Evolutionary conservation across 345 rosid species (phyloP).

Genomic region (Excoecaria agallocha): DNA sequence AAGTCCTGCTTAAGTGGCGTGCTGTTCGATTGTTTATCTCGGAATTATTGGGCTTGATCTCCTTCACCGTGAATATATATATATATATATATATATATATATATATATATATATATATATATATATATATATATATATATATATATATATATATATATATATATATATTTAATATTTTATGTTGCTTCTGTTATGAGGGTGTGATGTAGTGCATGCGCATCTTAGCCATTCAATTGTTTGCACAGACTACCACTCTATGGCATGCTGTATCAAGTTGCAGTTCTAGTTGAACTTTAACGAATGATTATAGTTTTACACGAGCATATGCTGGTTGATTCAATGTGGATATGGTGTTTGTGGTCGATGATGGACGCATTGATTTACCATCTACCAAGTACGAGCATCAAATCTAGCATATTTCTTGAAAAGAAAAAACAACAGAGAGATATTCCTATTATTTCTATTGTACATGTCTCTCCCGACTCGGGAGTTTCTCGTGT

Average conservation of each 20-base stretch:
- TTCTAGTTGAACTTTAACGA: not conserved
- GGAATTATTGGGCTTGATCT: not conserved
- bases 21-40: not conserved
- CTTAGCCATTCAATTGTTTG: not conserved
- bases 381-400: not conserved
- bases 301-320: too few relatives aligned
- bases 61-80: not conserved
- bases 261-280: not conserved
- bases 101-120: too few relatives aligned
- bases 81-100: too few relatives aligned
- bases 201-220: too few relatives aligned
- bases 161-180: not conserved
- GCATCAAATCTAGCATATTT: not conserved
- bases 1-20: not conserved
- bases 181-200: not conserved
- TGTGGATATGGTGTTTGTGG: not conserved
- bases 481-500: not conserved
- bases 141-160: too few relatives aligned
- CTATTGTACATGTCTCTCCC: not conserved
- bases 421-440: too few relatives aligned
- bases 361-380: not conserved
- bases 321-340: not conserved
- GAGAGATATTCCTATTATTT: not conserved
- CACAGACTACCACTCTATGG: not conserved
- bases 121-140: too few relatives aligned